Percentiles rank a stretch among this genome's conserved stretches.
Evolutionary conservation across 2,329 filamentous ascomycete genomes (phyloP).

Genomic region (Tolypocladium cylindrosporum): DNA sequence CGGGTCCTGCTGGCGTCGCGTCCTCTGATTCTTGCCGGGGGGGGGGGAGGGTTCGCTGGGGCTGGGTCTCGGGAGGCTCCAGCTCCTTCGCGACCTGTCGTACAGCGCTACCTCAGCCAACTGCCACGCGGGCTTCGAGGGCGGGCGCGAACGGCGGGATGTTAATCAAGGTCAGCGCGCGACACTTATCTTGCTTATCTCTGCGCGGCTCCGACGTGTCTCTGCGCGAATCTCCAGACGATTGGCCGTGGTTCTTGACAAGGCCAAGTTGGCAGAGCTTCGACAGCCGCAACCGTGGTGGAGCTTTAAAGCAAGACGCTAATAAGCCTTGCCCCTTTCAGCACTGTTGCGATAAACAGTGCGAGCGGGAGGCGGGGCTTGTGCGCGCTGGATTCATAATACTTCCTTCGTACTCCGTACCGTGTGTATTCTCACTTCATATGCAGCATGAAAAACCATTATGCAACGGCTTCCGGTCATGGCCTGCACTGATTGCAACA

Average conservation of each 20-base stretch:
- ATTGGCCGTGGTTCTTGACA: background rate
- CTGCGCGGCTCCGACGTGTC: background rate
- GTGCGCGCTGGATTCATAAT: too few relatives aligned
- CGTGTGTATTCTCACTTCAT: too few relatives aligned
- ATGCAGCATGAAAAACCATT: too few relatives aligned
- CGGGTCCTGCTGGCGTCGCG: background rate
- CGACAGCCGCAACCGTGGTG: background rate
- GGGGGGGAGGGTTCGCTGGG: too few relatives aligned
- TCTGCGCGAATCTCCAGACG: background rate
- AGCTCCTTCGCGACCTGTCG: background rate
- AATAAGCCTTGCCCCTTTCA: background rate
- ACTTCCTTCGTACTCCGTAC: too few relatives aligned
- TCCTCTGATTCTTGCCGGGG: background rate
- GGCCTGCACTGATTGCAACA: too few relatives aligned
- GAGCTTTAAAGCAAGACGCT: background rate
- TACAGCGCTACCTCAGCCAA: too few relatives aligned
- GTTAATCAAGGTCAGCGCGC: background rate
- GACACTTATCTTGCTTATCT: background rate
- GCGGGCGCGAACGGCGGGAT: background rate
- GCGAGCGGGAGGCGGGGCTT: too few relatives aligned
- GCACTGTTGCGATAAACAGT: background rate
- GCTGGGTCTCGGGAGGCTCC: background rate
- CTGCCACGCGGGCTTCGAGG: too few relatives aligned
- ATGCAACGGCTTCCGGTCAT: too few relatives aligned
- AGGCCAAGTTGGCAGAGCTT: background rate